Conservation (phyloP, 2,329 filamentous ascomycete genomes). For the Hymenoscyphus scutula region DNA sequence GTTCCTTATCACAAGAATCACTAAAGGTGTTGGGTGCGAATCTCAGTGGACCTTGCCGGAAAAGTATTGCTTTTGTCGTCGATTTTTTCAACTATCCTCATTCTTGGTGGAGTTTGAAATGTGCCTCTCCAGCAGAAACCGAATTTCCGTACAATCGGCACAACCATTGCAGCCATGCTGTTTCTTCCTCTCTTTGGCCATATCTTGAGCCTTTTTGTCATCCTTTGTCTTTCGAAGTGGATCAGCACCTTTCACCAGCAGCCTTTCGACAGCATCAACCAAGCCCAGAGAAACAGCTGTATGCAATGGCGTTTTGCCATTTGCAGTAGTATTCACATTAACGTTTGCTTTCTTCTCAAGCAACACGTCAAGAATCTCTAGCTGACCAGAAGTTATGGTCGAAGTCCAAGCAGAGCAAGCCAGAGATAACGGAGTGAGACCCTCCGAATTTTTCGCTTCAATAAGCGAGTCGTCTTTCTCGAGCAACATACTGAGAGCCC, state of each 20-base stretch:
- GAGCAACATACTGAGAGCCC: constrained; percentile 17
- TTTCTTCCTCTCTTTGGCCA: constrained; percentile 7
- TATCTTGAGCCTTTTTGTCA: constrained; percentile 10
- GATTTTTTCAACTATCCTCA: background rate
- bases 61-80: no score
- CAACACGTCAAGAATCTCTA: constrained; percentile 16
- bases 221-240: constrained; percentile 1
- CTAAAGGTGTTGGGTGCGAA: no score
- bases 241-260: constrained; percentile 11
- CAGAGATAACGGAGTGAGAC: constrained; percentile 11
- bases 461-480: constrained; percentile 12
- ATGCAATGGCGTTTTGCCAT: constrained; percentile 12
- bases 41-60: no score
- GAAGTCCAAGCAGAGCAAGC: constrained; percentile 1
- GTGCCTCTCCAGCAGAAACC: background rate
- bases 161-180: constrained; percentile 6
- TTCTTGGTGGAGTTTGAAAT: background rate
- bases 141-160: constrained; percentile 6
- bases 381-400: constrained; percentile 15
- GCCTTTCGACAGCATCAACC: constrained; percentile 16
- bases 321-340: constrained; percentile 8
- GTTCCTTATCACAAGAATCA: no score
- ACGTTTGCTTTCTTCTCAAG: constrained; percentile 17
- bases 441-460: constrained; percentile 14
- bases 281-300: constrained; percentile 11